Base-by-base conservation (phyloP, 148 eudicot species). In the Rheum nobile region DNA sequence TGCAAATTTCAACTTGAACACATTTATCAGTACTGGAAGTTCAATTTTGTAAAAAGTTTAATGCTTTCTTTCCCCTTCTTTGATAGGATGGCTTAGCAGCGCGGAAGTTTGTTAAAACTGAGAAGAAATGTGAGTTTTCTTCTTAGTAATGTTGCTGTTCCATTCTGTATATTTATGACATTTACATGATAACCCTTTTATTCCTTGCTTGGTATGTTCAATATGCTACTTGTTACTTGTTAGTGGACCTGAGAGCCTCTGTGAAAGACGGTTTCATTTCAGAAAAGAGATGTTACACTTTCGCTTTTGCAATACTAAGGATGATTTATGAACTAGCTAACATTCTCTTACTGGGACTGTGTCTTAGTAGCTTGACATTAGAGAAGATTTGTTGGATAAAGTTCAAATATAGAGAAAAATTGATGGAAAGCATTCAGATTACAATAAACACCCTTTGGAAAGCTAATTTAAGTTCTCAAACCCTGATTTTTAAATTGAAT, bases 41-140 rank as follows among this genome's bases (percentile, higher is more conserved):
- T 11, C 4, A 34, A 21, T 55, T 26, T 17, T 6, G 26, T 21
- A 2, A 1, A 14, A n/a, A 10, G 14, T 67, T 29, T 24, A 13
- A 22, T 55, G 19, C 52, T 61, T 68, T 72, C 32, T 22, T 42
- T 67, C 31, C 4, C 52, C 16, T 11, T 65, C 3, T 35, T 32
- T 65, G 13, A 17, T 75, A 94, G 98, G 98, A 88, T 72, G 80
- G 84, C 41, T 78, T 89, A 76, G 50, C 59, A 72, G 50, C 46
- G 54, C 82, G 68, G 44, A 86, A 80, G 76, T 75, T 82, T 24
- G 0, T 24, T 29, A 94, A 85, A 77, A 16, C 34, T 75, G 96
- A 88, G 76, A 88, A 61, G 77, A 89, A 91, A 85, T 67, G 98
- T 89, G 81, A 78, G 83, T 57, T 71, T 41, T 26, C 78, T 37